Evolutionary conservation across 495 filamentous ascomycete species (phyloP), one percentile per base, ranked within the genome.

Genomic region (Evernia prunastri): DNA sequence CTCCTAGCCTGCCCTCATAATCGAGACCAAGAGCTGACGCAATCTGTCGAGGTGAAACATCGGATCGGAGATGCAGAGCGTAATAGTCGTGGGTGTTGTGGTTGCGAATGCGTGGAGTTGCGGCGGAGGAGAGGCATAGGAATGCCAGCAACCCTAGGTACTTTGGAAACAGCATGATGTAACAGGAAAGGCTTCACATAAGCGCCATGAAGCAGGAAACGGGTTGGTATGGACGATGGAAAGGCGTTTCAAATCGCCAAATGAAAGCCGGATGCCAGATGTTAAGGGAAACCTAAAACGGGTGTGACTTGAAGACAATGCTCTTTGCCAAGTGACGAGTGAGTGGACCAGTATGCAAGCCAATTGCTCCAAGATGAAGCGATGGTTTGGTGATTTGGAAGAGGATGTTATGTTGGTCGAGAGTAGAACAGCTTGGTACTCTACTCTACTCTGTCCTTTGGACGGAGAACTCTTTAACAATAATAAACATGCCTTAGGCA

Each of bases 11-110:
- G 29, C 94, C 94, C 72, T 97, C 94, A 72, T 96, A 87, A 47
- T 84, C 80, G 37, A 96, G 81, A 31, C 89, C 90, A 36, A 98
- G 77, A 23, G 82, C 78, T 23, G 79, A 75, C 18, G 94, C 91
- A 60, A 97, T 78, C n/a, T 88, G 77, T 37, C 81, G 74, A 31
- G 95, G 94, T 5, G 84, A 79, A 29, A 79, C 79, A 49, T 81
- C 76, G 18, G 82, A 76, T 51, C 85, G 85, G 64, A 97, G 85
- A 65, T 95, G 89, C 58, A 97, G 79, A 57, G 92, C 91, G 73
- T 96, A 96, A 76, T 92, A 96, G 71, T 97, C 91, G 76, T 87
- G 87, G 9, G 85, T 80, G 15, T 87, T 83, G 74, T 87, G 87
- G 68, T 89, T 79, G 33, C 86, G 75, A 74, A 76, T 72, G 72